phyloP scores from a whole-genome alignment of 495 filamentous ascomycete species.

The Penicillium tannophilum region DNA sequence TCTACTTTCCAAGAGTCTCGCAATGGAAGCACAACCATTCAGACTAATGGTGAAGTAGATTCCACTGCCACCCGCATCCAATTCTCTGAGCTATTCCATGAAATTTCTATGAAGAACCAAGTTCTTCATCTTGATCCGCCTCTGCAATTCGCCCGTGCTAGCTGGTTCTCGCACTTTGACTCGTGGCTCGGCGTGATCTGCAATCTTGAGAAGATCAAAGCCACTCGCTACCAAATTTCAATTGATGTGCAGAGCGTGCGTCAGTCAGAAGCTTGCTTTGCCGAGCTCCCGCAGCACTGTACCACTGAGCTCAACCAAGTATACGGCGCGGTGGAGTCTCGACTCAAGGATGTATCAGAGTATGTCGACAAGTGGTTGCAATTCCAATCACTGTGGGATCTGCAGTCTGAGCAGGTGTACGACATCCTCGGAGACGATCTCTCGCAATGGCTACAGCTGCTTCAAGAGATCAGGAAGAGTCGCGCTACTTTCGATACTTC shows the following conservation, averaged over 20 bases:
- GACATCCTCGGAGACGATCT: slow-evolving; percentile 88
- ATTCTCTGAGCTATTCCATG: slow-evolving; percentile 68
- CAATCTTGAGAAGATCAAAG: slow-evolving; percentile 88
- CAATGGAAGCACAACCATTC: slow-evolving; percentile 35
- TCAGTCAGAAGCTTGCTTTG: slow-evolving; percentile 69
- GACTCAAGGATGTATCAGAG: slow-evolving; percentile 68
- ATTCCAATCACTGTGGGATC: slow-evolving; percentile 98
- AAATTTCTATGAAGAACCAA: slow-evolving; percentile 95
- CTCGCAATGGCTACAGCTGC: slow-evolving; percentile 86
- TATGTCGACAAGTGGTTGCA: slow-evolving; percentile 98
- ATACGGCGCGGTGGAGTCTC: slow-evolving; percentile 77
- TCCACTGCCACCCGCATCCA: slow-evolving; percentile 57
- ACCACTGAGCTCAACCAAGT: slow-evolving; percentile 74
- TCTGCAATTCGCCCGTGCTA: slow-evolving; percentile 85
- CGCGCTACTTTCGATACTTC: slow-evolving; percentile 95
- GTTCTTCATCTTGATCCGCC: slow-evolving; percentile 94
- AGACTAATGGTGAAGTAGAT: slow-evolving; percentile 39
- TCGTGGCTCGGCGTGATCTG: slow-evolving; percentile 91
- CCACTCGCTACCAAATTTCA: slow-evolving; percentile 90
- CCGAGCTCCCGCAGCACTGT: slow-evolving; percentile 82
- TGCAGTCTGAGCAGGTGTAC: slow-evolving; percentile 93
- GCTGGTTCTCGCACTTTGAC: slow-evolving; percentile 91
- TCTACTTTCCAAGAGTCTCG: slow-evolving; percentile 70
- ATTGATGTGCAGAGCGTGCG: slow-evolving; percentile 63
- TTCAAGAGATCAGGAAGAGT: slow-evolving; percentile 92